Evolutionary conservation across 2,329 filamentous ascomycete species (phyloP).

Genomic region (Myotisia sp.): DNA sequence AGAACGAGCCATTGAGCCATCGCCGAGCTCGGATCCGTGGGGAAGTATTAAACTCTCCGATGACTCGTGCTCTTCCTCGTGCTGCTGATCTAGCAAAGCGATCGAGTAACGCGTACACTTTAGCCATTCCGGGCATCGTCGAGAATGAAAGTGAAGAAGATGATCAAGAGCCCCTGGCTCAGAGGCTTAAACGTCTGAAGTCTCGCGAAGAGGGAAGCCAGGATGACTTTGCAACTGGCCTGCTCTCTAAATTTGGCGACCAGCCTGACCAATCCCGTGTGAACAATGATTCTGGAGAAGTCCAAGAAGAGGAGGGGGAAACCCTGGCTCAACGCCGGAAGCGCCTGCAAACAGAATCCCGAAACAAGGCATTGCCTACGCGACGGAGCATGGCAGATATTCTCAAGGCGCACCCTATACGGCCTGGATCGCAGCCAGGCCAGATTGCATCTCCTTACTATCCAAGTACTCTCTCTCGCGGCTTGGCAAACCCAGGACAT

Average conservation of each 20-base stretch:
- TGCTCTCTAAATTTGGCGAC: constrained; percentile 28
- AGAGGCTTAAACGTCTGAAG: constrained; percentile 30
- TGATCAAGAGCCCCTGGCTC: constrained; percentile 31
- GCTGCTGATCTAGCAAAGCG: constrained; percentile 16
- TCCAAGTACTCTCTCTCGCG: too few relatives aligned
- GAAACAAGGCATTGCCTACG: constrained; percentile 15
- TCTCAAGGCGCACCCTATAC: constrained; percentile 40
- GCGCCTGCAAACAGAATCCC: constrained; percentile 31
- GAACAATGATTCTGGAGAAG: constrained; percentile 7
- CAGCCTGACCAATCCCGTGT: constrained; percentile 2
- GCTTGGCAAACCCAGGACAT: too few relatives aligned
- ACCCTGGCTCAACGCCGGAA: constrained; percentile 34
- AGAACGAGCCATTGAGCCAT: constrained; percentile 74
- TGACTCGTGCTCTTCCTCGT: not conserved
- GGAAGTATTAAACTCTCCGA: constrained; percentile 26
- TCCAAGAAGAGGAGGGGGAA: constrained; percentile 21
- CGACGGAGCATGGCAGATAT: constrained; percentile 35
- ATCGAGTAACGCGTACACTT: constrained; percentile 23
- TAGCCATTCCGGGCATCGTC: constrained; percentile 16
- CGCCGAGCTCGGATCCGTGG: constrained; percentile 63
- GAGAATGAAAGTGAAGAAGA: constrained; percentile 18
- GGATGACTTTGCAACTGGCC: constrained; percentile 29
- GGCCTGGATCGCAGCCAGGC: too few relatives aligned
- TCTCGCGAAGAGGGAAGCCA: constrained; percentile 15
- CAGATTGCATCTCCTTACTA: too few relatives aligned